A percentile compares a stretch with the other conserved stretches of the same genome.
Conservation (phyloP, 1,284 basidiomycete genomes). For the Rhodotorula sp. region DNA sequence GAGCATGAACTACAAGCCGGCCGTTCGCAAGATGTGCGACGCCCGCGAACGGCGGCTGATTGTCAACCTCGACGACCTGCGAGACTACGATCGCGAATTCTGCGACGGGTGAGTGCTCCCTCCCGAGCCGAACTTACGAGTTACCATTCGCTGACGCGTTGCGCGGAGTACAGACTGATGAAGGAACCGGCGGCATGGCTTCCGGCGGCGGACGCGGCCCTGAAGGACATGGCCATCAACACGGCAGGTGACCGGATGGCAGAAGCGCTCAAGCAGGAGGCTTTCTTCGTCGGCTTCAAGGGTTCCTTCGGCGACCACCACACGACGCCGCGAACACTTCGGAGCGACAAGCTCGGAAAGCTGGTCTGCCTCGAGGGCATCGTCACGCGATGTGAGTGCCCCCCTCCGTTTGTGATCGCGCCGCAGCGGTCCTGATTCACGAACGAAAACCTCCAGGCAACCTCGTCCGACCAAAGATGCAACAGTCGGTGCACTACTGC, state of each 20-base stretch:
- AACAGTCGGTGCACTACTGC: slow-evolving; percentile 94
- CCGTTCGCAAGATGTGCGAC: slow-evolving; percentile 80
- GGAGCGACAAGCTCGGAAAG: slow-evolving; percentile 83
- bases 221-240: slow-evolving; percentile 74
- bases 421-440: too few relatives aligned
- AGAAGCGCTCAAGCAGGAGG: slow-evolving; percentile 23
- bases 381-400: slow-evolving; percentile 76
- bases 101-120: slow-evolving; percentile 51
- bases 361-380: slow-evolving; percentile 98
- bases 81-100: slow-evolving; percentile 83
- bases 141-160: not conserved
- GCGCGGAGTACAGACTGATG: slow-evolving; percentile 61
- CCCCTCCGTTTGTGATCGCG: not conserved
- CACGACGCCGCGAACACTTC: slow-evolving; percentile 89
- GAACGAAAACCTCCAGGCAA: slow-evolving; percentile 57
- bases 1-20: slow-evolving; percentile 72
- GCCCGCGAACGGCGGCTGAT: slow-evolving; percentile 82
- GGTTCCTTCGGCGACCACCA: slow-evolving; percentile 99
- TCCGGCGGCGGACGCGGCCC: slow-evolving; percentile 87
- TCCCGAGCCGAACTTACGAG: not conserved
- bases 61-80: slow-evolving; percentile 93
- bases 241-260: slow-evolving; percentile 60
- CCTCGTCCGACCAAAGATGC: slow-evolving; percentile 96
- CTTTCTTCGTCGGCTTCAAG: slow-evolving; percentile 79
- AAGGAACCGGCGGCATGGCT: slow-evolving; percentile 84